Evolutionary conservation across 257 asterid genomes (phyloP).

Genomic region (Craterostigma plantagineum): DNA sequence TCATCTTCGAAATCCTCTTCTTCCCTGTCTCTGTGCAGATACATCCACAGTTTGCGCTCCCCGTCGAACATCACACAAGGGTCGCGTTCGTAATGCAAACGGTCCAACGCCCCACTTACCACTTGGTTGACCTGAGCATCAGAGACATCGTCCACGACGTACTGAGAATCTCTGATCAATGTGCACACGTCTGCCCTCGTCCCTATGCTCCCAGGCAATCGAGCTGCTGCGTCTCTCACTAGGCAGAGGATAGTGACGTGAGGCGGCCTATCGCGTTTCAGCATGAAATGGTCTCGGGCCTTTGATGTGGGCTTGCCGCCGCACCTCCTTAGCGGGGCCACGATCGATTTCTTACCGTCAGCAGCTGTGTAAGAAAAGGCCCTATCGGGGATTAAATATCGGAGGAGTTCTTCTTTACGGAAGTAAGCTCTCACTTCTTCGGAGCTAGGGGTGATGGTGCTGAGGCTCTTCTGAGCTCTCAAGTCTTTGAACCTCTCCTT

Average conservation of each 20-base stretch:
- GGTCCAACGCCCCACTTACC: constrained; percentile 94
- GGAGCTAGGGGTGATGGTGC: constrained; percentile 70
- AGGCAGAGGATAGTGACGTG: constrained; percentile 98
- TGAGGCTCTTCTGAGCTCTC: constrained; percentile 94
- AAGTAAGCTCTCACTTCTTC: constrained; percentile 83
- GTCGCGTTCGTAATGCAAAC: constrained; percentile 92
- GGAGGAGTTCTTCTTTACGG: constrained; percentile 77
- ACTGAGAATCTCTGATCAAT: constrained; percentile 89
- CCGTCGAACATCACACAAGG: constrained; percentile 96
- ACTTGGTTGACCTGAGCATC: constrained; percentile 94
- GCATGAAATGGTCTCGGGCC: constrained; percentile 98
- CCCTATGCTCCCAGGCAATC: constrained; percentile 98
- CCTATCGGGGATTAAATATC: constrained; percentile 94
- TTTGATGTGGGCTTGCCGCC: constrained; percentile 99
- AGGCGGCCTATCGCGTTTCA: constrained; percentile 94
- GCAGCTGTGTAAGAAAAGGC: constrained; percentile 79
- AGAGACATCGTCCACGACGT: constrained; percentile 77
- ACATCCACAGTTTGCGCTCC: constrained; percentile 92
- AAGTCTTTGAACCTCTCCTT: constrained; percentile 96
- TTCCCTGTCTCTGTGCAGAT: constrained; percentile 81
- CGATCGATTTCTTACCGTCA: constrained; percentile 91
- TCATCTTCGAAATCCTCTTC: constrained; percentile 99
- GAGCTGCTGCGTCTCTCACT: constrained; percentile 96
- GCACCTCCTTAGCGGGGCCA: constrained; percentile 96
- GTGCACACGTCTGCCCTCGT: constrained; percentile 96